These are phyloP conservation scores for Podila verticillata DNA, from an alignment of 192 early-diverging fungal species.

Conservation along the genomic window DNA sequence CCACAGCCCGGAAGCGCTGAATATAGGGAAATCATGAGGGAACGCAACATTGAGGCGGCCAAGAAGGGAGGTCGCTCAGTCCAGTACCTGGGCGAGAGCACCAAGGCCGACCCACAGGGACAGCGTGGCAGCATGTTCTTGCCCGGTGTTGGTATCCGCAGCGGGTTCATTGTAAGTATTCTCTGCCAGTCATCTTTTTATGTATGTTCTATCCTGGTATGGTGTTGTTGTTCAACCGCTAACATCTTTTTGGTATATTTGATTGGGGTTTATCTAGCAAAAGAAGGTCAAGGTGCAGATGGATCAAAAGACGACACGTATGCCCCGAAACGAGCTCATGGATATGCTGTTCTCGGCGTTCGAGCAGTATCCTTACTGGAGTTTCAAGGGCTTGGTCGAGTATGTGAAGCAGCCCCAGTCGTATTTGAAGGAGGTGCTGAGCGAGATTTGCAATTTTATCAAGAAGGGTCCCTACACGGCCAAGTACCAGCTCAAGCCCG, in stretches of 20 bases:
- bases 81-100: conserved; percentile 53
- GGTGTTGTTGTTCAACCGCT: background rate
- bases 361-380: conserved; percentile 83
- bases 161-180: conserved; percentile 53
- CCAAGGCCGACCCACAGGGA: conserved; percentile 56
- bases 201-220: background rate
- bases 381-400: conserved; percentile 85
- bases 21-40: conserved; percentile 76
- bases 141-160: conserved; percentile 54
- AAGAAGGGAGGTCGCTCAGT: conserved; percentile 61
- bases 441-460: conserved; percentile 82
- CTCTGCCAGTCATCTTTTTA: conserved; percentile 25
- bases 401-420: conserved; percentile 81
- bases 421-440: conserved; percentile 87
- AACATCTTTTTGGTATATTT: background rate
- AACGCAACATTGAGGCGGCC: conserved; percentile 67
- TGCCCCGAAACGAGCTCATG: conserved; percentile 87
- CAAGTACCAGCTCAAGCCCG: conserved; percentile 86
- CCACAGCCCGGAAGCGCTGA: conserved; percentile 63
- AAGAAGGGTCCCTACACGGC: conserved; percentile 86
- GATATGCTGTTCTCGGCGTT: conserved; percentile 85
- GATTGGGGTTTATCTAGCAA: conserved; percentile 37
- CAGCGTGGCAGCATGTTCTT: conserved; percentile 52
- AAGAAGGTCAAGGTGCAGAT: conserved; percentile 58
- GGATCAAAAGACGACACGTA: conserved; percentile 83